phyloP scores from a whole-genome alignment of 768 basidiomycete genomes.

The Boletus insuetus region DNA sequence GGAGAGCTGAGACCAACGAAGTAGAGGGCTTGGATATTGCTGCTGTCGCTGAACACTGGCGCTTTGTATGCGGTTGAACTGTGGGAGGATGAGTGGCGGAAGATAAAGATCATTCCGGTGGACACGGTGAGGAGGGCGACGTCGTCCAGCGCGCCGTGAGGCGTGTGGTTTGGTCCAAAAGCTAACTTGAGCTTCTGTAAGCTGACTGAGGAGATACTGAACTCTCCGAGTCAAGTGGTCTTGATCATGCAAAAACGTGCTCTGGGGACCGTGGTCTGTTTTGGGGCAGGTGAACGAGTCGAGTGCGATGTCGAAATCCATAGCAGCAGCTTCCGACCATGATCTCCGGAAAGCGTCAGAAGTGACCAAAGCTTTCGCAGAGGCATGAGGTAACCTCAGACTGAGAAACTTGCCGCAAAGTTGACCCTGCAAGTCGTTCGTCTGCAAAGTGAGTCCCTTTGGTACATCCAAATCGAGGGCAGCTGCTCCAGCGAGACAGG shows the following conservation, averaged over 20 bases:
- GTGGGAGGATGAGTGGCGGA: slow-evolving; percentile 36
- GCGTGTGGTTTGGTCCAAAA: neutral
- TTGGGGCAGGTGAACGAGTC: slow-evolving; percentile 67
- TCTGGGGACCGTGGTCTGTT: slow-evolving; percentile 56
- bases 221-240: slow-evolving; percentile 69
- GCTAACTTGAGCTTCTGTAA: slow-evolving; percentile 14
- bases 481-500: slow-evolving; percentile 51
- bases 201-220: slow-evolving; percentile 45
- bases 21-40: slow-evolving; percentile 5
- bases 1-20: slow-evolving; percentile 23
- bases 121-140: slow-evolving; percentile 8
- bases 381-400: slow-evolving; percentile 51
- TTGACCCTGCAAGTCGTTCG: slow-evolving; percentile 72
- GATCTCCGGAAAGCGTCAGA: slow-evolving; percentile 36
- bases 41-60: slow-evolving; percentile 5
- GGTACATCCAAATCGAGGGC: slow-evolving; percentile 56
- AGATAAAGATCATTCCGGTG: slow-evolving; percentile 54
- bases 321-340: slow-evolving; percentile 68
- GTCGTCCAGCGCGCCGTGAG: neutral
- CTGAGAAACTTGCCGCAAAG: slow-evolving; percentile 63
- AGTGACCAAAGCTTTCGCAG: slow-evolving; percentile 49
- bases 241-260: slow-evolving; percentile 65
- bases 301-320: slow-evolving; percentile 52
- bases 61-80: slow-evolving; percentile 13
- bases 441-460: slow-evolving; percentile 60